These are phyloP conservation scores for Paramecium pentaurelia DNA, from an alignment of 73 alveolate species.

Conservation along the genomic window DNA sequence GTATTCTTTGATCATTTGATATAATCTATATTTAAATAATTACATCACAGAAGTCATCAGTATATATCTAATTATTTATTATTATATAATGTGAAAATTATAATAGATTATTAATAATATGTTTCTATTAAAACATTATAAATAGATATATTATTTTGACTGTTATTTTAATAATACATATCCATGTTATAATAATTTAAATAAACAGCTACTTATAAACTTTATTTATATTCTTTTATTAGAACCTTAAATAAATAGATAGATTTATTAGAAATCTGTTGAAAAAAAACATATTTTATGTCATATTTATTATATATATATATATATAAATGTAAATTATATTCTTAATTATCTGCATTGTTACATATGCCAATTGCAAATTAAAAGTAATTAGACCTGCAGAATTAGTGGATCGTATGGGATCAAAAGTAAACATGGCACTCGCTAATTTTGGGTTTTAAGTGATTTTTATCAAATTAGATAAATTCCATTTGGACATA, in stretches of 20 bases:
- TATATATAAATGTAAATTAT: not conserved
- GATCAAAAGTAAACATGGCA: not conserved
- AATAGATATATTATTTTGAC: no score
- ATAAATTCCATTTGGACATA: slow-evolving; percentile 1
- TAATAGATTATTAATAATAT: no score
- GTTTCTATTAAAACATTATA: no score
- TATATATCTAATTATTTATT: not conserved
- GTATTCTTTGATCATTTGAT: slow-evolving; percentile 58
- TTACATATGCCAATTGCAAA: not conserved
- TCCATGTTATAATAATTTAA: no score
- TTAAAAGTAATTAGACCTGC: not conserved
- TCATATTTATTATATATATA: not conserved
- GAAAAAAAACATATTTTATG: not conserved
- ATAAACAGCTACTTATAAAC: no score
- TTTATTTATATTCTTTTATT: not conserved
- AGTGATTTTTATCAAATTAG: not conserved
- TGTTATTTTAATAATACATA: no score
- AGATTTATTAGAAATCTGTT: not conserved
- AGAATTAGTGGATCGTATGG: not conserved
- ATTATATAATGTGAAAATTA: no score
- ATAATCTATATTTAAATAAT: not conserved
- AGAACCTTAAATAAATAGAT: not conserved
- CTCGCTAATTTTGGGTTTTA: slow-evolving; percentile 26
- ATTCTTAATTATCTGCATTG: not conserved
- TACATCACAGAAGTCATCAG: not conserved